Conservation (phyloP, 345 rosid species). For the Pugionium dolabratum region DNA sequence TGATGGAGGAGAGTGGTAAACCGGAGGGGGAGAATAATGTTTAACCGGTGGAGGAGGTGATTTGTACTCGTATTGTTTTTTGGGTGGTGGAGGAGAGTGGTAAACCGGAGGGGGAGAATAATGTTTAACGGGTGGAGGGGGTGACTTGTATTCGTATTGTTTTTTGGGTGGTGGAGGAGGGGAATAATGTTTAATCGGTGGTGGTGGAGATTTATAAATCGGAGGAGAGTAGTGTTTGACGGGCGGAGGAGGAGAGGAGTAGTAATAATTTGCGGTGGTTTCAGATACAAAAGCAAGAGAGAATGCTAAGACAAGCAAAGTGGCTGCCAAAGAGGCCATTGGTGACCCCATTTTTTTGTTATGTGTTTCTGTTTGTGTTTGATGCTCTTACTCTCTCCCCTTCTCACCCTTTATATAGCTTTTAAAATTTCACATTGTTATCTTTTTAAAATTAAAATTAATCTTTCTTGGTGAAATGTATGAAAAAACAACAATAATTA, state of each 20-base stretch:
- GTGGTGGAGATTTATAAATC: conserved; percentile 18
- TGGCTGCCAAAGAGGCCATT: conserved; percentile 43
- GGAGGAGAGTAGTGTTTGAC: conserved; percentile 43
- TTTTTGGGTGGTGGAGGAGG: no score
- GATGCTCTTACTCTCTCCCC: conserved; percentile 37
- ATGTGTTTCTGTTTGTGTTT: conserved; percentile 31
- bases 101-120: conserved; percentile 24
- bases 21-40: conserved; percentile 26
- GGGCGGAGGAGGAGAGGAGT: conserved; percentile 48
- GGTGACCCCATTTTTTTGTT: conserved; percentile 48
- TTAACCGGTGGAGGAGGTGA: conserved; percentile 31
- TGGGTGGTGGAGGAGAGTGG: conserved; percentile 7
- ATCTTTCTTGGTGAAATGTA: conserved; percentile 16
- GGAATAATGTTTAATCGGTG: neutral
- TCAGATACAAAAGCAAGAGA: conserved; percentile 50
- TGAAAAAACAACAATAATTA: conserved; percentile 5
- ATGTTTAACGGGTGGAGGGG: conserved; percentile 14
- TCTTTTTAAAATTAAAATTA: no score
- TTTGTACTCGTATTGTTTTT: conserved; percentile 15
- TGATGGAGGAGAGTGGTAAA: conserved; percentile 14
- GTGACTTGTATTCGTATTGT: conserved; percentile 29
- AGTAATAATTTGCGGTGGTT: conserved; percentile 45
- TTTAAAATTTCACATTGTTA: conserved; percentile 25
- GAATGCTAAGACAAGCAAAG: conserved; percentile 46
- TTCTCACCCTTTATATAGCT: conserved; percentile 59